phyloP scores from a whole-genome alignment of 352 stramenopile species.

The Blastocystis hominis region DNA sequence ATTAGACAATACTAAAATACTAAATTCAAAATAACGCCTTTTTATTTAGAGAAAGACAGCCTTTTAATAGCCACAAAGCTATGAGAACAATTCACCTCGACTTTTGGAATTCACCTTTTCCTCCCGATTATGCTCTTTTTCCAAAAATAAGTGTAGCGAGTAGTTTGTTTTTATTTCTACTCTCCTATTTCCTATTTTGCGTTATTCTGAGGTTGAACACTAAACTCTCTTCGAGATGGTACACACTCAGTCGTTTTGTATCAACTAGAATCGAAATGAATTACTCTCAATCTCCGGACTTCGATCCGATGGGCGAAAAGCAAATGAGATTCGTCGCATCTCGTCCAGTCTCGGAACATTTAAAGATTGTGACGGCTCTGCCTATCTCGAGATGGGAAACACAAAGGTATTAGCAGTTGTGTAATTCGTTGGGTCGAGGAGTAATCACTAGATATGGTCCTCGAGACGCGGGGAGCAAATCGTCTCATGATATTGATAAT shows the following conservation, averaged over 20 bases:
- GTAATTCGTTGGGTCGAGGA: neutral
- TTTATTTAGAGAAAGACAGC: neutral
- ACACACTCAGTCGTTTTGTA: neutral
- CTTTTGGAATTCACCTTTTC: neutral
- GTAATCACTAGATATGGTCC: constrained; percentile 35
- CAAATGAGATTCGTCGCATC: constrained; percentile 44
- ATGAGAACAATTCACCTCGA: neutral
- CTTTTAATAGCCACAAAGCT: neutral
- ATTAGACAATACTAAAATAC: neutral
- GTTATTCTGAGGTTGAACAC: too few species aligned
- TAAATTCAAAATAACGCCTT: neutral
- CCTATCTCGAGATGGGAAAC: constrained; percentile 56
- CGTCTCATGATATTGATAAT: neutral
- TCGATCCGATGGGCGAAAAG: constrained; percentile 36
- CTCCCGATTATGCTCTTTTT: neutral
- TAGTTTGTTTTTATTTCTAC: neutral
- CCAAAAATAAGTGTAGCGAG: too few species aligned
- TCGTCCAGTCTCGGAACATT: constrained; percentile 4
- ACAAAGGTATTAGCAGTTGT: constrained; percentile 51
- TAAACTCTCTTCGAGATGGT: neutral
- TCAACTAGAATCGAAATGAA: constrained; percentile 50
- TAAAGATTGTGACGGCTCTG: constrained; percentile 44
- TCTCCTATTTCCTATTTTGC: neutral
- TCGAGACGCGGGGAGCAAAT: neutral
- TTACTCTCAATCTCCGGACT: constrained; percentile 31